Conservation (phyloP, 176 grass and related monocot genomes). For the Olyra latifolia region DNA sequence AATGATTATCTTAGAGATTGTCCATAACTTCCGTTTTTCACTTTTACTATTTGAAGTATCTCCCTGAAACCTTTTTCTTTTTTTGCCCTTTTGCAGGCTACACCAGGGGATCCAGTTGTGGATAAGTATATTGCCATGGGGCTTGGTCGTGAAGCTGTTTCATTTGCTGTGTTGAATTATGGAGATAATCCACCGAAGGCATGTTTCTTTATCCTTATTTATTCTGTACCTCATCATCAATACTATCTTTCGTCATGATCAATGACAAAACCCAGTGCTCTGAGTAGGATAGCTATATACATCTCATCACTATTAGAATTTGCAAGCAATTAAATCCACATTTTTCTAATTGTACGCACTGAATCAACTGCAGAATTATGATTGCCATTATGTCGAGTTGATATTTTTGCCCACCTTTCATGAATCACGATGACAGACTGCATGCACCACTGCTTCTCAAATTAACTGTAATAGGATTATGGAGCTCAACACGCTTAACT, state of each 20-base stretch:
- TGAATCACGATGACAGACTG: neutral
- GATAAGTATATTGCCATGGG: slow-evolving; percentile 85
- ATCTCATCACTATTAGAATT: neutral
- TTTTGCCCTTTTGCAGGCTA: slow-evolving; percentile 50
- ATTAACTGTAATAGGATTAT: neutral
- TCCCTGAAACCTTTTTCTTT: neutral
- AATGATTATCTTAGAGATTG: neutral
- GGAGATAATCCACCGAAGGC: slow-evolving; percentile 83
- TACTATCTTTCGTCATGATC: neutral
- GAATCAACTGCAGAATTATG: neutral
- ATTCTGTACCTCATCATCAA: neutral
- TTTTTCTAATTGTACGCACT: neutral
- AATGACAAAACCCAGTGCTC: neutral
- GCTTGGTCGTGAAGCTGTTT: slow-evolving; percentile 78
- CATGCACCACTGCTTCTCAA: neutral
- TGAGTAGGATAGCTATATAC: neutral
- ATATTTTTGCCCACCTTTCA: neutral
- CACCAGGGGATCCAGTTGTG: slow-evolving; percentile 70
- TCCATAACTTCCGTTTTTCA: neutral
- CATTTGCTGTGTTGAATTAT: slow-evolving; percentile 90
- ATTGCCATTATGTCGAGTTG: neutral
- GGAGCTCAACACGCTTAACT: neutral
- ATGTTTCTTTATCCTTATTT: slow-evolving; percentile 19
- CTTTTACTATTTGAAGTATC: neutral
- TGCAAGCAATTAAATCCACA: neutral